Evolutionary conservation across 805 yeast genomes (phyloP).

Genomic region (Clavispora vitiphila): DNA sequence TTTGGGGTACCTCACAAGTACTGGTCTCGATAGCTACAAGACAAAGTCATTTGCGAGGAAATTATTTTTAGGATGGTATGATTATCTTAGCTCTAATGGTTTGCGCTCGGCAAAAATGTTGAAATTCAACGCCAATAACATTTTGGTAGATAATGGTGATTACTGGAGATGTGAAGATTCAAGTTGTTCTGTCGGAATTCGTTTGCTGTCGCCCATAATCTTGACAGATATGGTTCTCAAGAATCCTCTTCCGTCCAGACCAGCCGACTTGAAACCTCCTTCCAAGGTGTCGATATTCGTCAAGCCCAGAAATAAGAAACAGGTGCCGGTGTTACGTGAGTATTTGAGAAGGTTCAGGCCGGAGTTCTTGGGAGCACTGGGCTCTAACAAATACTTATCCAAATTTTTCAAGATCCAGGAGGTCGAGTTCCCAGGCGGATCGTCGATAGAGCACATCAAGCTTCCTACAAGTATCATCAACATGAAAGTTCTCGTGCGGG

Average conservation of each 20-base stretch:
- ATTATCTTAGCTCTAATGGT: constrained; percentile 22
- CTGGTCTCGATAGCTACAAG: constrained; percentile 7
- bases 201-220: constrained; percentile 27
- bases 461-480: constrained; percentile 32
- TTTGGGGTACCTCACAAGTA: constrained; percentile 36
- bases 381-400: constrained; percentile 22
- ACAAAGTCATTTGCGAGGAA: constrained; percentile 20
- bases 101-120: constrained; percentile 19
- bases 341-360: constrained; percentile 14
- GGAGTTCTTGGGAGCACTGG: constrained; percentile 1
- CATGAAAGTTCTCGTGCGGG: constrained; percentile 26
- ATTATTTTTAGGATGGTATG: constrained; percentile 38
- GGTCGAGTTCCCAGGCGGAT: constrained; percentile 7
- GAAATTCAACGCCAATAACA: constrained; percentile 36
- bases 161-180: constrained; percentile 30
- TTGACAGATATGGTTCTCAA: constrained; percentile 32
- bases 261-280: constrained; percentile 12
- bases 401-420: constrained; percentile 30
- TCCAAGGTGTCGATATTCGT: constrained; percentile 21
- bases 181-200: constrained; percentile 31
- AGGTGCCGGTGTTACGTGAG: constrained; percentile 14
- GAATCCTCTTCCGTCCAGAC: constrained; percentile 7
- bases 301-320: constrained; percentile 22
- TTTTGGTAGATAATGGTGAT: constrained; percentile 28
- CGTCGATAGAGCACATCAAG: constrained; percentile 21